A percentile compares a stretch with the other conserved stretches of the same genome.
Conservation (phyloP, 371 early-diverging fungal genomes). For the Phascolomyces articulosus region DNA sequence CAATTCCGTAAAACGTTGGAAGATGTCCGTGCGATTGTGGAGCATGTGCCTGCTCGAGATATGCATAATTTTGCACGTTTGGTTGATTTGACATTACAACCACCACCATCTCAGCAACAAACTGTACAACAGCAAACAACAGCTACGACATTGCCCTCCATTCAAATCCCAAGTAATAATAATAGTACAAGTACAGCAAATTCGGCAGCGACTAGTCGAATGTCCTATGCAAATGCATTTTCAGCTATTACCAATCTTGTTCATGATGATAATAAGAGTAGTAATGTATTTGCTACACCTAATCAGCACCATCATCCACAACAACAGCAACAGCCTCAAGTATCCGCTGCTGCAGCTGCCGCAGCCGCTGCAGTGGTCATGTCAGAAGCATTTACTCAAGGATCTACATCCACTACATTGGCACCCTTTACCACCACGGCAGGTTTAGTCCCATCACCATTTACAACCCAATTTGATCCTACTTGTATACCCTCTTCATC, state of each 20-base stretch:
- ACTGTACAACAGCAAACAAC: constrained; percentile 5
- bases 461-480: neutral
- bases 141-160: neutral
- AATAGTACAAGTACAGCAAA: neutral
- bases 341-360: constrained; percentile 23
- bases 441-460: neutral
- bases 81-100: constrained; percentile 40
- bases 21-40: constrained; percentile 30
- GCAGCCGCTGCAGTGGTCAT: constrained; percentile 31
- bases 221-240: constrained; percentile 17
- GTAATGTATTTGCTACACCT: neutral
- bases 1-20: constrained; percentile 45
- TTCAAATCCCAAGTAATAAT: constrained; percentile 8
- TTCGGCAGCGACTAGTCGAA: neutral
- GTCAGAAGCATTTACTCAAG: constrained; percentile 21
- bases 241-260: constrained; percentile 16
- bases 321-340: constrained; percentile 17
- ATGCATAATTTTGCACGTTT: constrained; percentile 36
- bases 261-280: constrained; percentile 3
- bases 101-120: constrained; percentile 6
- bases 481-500: neutral
- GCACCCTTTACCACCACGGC: neutral
- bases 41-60: constrained; percentile 16
- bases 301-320: constrained; percentile 11
- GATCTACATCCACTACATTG: constrained; percentile 1